Conservation (phyloP, 148 eudicot genomes). For the Linanthus parryae region DNA sequence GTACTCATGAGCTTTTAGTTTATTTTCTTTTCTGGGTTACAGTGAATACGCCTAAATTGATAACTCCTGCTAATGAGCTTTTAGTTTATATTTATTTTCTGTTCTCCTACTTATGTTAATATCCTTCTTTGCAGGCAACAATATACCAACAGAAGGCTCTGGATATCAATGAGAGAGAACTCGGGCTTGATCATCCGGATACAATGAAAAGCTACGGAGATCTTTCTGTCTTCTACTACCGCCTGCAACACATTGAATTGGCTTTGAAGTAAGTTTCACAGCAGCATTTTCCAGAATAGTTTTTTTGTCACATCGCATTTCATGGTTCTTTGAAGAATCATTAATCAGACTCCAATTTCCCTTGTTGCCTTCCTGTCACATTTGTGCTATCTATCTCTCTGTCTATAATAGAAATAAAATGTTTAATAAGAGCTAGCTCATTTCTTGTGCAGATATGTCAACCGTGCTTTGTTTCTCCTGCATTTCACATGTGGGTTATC, state of each 20-base stretch:
- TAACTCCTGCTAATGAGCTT: too few species aligned
- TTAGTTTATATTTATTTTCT: too few species aligned
- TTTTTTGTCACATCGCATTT: too few species aligned
- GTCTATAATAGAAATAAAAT: too few species aligned
- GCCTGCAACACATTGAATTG: conserved; percentile 94
- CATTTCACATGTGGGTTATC: conserved; percentile 96
- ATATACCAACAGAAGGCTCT: conserved; percentile 96
- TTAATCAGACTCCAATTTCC: too few species aligned
- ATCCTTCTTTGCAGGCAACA: conserved; percentile 64
- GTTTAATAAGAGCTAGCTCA: neutral
- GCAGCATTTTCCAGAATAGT: neutral
- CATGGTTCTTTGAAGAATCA: too few species aligned
- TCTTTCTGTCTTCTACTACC: conserved; percentile 98
- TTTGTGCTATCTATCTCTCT: neutral
- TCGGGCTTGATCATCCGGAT: conserved; percentile 99
- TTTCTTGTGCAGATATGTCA: conserved; percentile 66
- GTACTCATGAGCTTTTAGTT: too few species aligned
- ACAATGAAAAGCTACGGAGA: conserved; percentile 99
- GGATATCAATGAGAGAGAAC: conserved; percentile 98
- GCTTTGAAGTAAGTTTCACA: conserved; percentile 67
- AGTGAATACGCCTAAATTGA: too few species aligned
- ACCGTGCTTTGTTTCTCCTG: conserved; percentile 88
- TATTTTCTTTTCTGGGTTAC: too few species aligned
- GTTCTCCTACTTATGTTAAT: too few species aligned
- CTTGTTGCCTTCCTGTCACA: neutral